Evolutionary conservation across 2,329 filamentous ascomycete species (phyloP), one percentile per base, ranked within the genome.

Genomic region (Aureobasidium pullulans): DNA sequence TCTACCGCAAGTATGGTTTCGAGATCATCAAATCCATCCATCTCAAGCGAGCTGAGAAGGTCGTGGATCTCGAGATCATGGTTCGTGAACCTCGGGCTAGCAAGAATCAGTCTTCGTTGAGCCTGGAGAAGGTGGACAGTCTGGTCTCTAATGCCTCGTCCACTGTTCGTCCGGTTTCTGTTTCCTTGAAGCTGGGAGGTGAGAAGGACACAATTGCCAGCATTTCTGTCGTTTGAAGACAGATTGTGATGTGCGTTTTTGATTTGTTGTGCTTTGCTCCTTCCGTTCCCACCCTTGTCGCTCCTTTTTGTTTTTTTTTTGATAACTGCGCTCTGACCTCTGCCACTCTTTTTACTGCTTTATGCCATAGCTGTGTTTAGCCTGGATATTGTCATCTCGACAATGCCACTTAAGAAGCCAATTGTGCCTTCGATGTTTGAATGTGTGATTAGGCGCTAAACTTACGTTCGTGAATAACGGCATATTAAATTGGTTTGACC

Each of bases 1-100:
- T 91, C 71, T 95, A 94, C 71, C 76, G 81, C 64, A 87, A 85
- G 72, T 85, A 89, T 72, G 89, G 88, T 32, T 95, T 93, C 71
- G 80, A 84, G 69, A 71, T 81, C 65, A 80, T 79, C 68, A 81
- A 80, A 66, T 81, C 84, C 66, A 81, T 93, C 64, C 78, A 81
- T 68, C 76, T 92, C 66, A 76, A 85, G 52, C 31, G 54, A 9
- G 83, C 78, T 9, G 71, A 73, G 31, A 76, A 79, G 61, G 82
- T 86, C 31, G 80, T 92, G 52, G 78, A 78, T 60, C 76, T 93
- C 71, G 87, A 88, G 69, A 87, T 91, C 74, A 95, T 95, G 89
- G 86, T 93, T 56, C 80, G 89, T 62, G 87, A 91, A 77, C 87
- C 88, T 37, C 58, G 61, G 52, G 32, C 34, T 9, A 16, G 39